A percentile compares a stretch with the other conserved stretches of the same genome.
Evolutionary conservation across 306 rosid genomes (phyloP).

Genomic region (Prunus davidiana): DNA sequence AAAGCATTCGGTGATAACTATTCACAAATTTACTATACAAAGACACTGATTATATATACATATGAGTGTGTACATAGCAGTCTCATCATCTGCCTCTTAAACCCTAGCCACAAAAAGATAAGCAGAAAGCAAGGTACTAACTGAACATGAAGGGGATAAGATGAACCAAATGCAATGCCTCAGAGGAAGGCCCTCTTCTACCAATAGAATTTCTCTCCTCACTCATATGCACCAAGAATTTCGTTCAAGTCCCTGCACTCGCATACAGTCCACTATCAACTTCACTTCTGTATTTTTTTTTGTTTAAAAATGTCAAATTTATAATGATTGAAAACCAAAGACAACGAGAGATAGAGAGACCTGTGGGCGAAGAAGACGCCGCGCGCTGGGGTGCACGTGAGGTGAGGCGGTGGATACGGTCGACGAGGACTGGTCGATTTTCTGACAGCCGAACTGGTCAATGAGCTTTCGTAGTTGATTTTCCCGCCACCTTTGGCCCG

Average conservation of each 20-base stretch:
- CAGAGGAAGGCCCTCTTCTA: slow-evolving; percentile 96
- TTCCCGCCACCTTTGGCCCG: slow-evolving; percentile 71
- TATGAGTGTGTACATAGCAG: too few relatives aligned
- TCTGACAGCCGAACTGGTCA: slow-evolving; percentile 88
- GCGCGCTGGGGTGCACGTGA: slow-evolving; percentile 76
- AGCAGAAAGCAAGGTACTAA: slow-evolving; percentile 35
- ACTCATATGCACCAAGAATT: slow-evolving; percentile 65
- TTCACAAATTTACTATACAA: background rate
- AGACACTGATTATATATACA: background rate
- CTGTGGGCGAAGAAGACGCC: slow-evolving; percentile 95
- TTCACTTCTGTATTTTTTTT: background rate
- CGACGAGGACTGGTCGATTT: slow-evolving; percentile 56
- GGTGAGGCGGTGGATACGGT: slow-evolving; percentile 67
- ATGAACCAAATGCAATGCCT: slow-evolving; percentile 92
- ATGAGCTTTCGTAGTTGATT: slow-evolving; percentile 91
- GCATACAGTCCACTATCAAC: background rate
- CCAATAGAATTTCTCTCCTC: slow-evolving; percentile 80
- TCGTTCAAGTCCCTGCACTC: slow-evolving; percentile 65
- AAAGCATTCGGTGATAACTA: background rate
- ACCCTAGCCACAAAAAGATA: background rate
- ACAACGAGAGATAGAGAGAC: slow-evolving; percentile 4
- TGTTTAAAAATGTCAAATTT: background rate
- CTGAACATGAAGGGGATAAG: slow-evolving; percentile 92
- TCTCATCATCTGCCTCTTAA: too few relatives aligned
- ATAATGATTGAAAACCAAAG: background rate